A percentile compares a stretch with the other conserved stretches of the same genome.
Evolutionary conservation across 2,329 filamentous ascomycete genomes (phyloP).

Genomic region (Cytospora leucostoma): DNA sequence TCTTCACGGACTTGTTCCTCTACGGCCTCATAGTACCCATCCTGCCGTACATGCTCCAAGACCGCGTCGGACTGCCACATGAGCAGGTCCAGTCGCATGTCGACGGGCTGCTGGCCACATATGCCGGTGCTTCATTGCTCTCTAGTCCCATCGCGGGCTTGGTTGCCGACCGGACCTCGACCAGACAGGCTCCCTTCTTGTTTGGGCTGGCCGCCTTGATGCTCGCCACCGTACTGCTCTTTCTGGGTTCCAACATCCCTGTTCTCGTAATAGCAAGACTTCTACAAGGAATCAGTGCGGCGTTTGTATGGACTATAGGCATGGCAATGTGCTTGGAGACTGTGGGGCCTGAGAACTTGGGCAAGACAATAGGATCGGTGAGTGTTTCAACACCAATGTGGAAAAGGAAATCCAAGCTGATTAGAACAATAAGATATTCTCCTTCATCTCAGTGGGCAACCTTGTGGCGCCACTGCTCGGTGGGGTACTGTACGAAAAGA

Average conservation of each 20-base stretch:
- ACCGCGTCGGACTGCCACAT: conserved; percentile 50
- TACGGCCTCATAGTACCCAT: conserved; percentile 61
- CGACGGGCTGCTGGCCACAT: conserved; percentile 55
- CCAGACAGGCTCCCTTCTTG: conserved; percentile 60
- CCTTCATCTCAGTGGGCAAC: conserved; percentile 59
- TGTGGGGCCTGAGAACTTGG: conserved; percentile 55
- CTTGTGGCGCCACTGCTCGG: conserved; percentile 60
- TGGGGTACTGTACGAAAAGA: conserved; percentile 60
- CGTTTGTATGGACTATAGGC: conserved; percentile 61
- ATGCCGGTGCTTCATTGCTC: conserved; percentile 54
- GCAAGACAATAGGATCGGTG: conserved; percentile 61
- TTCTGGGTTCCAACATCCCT: conserved; percentile 49
- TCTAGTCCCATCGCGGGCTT: conserved; percentile 54
- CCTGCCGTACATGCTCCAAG: conserved; percentile 57
- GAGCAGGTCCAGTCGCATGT: conserved; percentile 53
- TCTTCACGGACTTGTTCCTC: conserved; percentile 61
- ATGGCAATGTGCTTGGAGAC: conserved; percentile 61
- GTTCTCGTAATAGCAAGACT: conserved; percentile 54
- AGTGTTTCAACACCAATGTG: conserved; percentile 25
- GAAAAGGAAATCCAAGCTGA: background rate
- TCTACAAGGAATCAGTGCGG: conserved; percentile 58
- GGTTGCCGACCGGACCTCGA: conserved; percentile 54
- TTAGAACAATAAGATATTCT: conserved; percentile 48
- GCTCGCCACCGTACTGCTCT: conserved; percentile 56
- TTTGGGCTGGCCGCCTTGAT: conserved; percentile 54